Conservation (phyloP, 306 rosid genomes). For the Rosa chinensis region DNA sequence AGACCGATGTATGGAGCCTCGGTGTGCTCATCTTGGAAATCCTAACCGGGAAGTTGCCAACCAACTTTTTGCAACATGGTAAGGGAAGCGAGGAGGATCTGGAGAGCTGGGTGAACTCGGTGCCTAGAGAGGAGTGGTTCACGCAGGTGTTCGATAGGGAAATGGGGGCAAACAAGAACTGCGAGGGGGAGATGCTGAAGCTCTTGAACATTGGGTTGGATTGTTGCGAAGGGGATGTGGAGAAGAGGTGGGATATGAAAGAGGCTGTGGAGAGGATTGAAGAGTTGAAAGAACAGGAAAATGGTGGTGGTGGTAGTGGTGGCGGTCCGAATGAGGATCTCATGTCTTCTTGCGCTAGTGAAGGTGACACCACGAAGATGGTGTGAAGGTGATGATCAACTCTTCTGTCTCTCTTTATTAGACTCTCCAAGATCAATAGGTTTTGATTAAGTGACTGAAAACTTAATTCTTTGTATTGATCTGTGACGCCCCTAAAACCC, state of each 20-base stretch:
- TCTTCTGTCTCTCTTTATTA: background rate
- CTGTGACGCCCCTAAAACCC: background rate
- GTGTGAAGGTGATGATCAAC: conserved; percentile 22
- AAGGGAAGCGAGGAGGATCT: conserved; percentile 61
- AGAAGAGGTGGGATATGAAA: conserved; percentile 63
- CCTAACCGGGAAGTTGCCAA: conserved; percentile 58
- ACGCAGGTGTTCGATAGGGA: conserved; percentile 59
- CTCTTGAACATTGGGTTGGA: conserved; percentile 64
- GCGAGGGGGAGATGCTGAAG: conserved; percentile 58
- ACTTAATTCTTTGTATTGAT: background rate
- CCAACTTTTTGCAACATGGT: conserved; percentile 52
- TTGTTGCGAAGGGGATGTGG: conserved; percentile 70
- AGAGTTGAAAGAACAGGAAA: conserved; percentile 50
- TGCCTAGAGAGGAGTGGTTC: conserved; percentile 54
- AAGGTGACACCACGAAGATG: conserved; percentile 35
- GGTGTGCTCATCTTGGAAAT: conserved; percentile 76
- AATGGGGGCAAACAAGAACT: conserved; percentile 35
- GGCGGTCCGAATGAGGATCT: conserved; percentile 24
- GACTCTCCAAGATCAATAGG: background rate
- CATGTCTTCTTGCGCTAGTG: conserved; percentile 35
- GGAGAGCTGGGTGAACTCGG: conserved; percentile 56
- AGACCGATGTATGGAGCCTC: conserved; percentile 81
- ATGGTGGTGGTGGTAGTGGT: conserved; percentile 17
- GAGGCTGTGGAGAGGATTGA: conserved; percentile 65
- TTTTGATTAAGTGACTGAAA: background rate